Evolutionary conservation across 805 yeast genomes (phyloP).

Genomic region (Komagataella pseudopastoris): DNA sequence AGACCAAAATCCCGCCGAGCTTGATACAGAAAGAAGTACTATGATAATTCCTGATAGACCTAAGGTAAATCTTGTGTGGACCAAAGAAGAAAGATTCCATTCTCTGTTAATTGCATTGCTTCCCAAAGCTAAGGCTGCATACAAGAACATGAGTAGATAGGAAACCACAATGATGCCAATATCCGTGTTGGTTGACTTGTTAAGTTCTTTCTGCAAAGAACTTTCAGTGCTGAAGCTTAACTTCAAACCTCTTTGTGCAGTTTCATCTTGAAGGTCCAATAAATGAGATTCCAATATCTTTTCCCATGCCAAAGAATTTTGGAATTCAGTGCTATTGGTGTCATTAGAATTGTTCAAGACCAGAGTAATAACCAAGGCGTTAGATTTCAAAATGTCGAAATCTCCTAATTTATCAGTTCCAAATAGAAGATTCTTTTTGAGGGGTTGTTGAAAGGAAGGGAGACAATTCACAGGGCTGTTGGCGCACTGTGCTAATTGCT

Average conservation of each 20-base stretch:
- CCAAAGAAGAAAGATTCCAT: conserved; percentile 9
- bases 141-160: conserved; percentile 75
- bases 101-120: conserved; percentile 15
- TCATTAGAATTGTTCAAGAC: conserved; percentile 45
- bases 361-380: conserved; percentile 68
- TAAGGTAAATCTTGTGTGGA: conserved; percentile 51
- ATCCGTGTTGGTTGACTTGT: conserved; percentile 73
- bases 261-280: conserved; percentile 27
- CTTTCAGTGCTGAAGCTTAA: conserved; percentile 71
- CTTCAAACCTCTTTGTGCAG: conserved; percentile 37
- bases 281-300: conserved; percentile 44
- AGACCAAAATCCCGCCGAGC: conserved; percentile 77
- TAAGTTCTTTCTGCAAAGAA: conserved; percentile 75
- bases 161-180: conserved; percentile 56
- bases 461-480: conserved; percentile 78
- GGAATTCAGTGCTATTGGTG: conserved; percentile 22
- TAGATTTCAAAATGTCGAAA: conserved; percentile 37
- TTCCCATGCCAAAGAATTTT: conserved; percentile 52
- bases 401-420: conserved; percentile 28
- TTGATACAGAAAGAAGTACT: conserved; percentile 65
- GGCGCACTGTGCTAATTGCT: conserved; percentile 44
- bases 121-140: conserved; percentile 74
- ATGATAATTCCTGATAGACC: conserved; percentile 80
- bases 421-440: conserved; percentile 58
- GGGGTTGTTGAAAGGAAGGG: conserved; percentile 85